Conservation (phyloP, 495 filamentous ascomycete genomes). For the Entonaema liquescens region DNA sequence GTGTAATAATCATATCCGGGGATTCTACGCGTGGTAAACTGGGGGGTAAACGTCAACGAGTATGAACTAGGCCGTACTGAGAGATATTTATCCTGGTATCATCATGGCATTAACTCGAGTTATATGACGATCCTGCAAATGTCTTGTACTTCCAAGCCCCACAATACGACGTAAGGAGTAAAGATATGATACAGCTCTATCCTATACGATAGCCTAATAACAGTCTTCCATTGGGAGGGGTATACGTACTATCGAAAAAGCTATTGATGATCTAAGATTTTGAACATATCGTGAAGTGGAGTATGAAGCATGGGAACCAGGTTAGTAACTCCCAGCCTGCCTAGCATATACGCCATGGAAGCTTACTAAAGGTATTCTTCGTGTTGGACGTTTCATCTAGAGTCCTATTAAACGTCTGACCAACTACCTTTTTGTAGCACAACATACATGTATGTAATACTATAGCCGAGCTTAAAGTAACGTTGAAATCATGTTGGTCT, state of each 20-base stretch:
- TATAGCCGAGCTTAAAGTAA: too few species aligned
- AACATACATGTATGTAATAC: too few species aligned
- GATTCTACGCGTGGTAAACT: not conserved
- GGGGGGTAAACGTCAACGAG: not conserved
- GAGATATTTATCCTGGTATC: not conserved
- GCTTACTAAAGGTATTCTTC: too few species aligned
- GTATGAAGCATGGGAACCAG: too few species aligned
- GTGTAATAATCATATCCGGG: not conserved
- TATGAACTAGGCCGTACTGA: not conserved
- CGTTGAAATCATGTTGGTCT: too few species aligned
- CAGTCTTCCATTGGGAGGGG: not conserved
- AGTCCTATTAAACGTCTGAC: too few species aligned
- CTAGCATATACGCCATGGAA: too few species aligned
- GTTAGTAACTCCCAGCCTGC: too few species aligned
- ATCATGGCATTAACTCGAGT: not conserved
- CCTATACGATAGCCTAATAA: not conserved
- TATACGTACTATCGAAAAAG: not conserved
- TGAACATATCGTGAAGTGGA: not conserved
- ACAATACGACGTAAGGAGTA: not conserved
- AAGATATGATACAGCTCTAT: not conserved
- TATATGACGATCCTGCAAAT: not conserved
- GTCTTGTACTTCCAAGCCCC: not conserved
- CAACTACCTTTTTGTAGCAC: too few species aligned
- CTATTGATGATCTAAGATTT: not conserved
- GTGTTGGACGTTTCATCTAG: too few species aligned